Evolutionary conservation across 352 stramenopile genomes (phyloP).

Genomic region (Phytophthora tubulina): DNA sequence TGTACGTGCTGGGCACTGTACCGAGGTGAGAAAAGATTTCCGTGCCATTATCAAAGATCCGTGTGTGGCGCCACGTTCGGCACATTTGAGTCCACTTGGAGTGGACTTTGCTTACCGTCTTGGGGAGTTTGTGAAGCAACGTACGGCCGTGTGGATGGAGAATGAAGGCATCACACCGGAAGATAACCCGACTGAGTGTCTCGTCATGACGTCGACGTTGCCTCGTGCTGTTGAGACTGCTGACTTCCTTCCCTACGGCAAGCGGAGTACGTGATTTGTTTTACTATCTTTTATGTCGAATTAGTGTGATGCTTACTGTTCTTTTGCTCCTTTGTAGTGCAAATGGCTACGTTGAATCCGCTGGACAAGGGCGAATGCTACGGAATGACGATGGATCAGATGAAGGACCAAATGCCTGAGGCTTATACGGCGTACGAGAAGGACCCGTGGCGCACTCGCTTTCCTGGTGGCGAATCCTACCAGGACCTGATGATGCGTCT

Average conservation of each 20-base stretch:
- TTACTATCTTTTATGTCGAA: conserved; percentile 5
- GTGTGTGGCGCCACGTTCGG: conserved; percentile 76
- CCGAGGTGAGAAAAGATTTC: conserved; percentile 74
- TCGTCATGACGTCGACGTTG: conserved; percentile 84
- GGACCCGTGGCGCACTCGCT: conserved; percentile 84
- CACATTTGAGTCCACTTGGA: conserved; percentile 91
- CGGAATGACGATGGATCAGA: conserved; percentile 85
- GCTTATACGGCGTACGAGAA: conserved; percentile 72
- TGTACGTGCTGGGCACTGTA: conserved; percentile 91
- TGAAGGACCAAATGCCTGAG: conserved; percentile 77
- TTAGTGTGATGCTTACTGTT: conserved; percentile 16
- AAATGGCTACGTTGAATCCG: conserved; percentile 86
- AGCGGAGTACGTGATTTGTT: conserved; percentile 45
- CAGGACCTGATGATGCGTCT: conserved; percentile 94
- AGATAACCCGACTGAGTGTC: conserved; percentile 58
- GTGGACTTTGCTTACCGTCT: conserved; percentile 93
- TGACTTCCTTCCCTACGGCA: conserved; percentile 57
- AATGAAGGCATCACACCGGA: conserved; percentile 50
- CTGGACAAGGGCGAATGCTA: conserved; percentile 90
- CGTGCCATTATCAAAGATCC: conserved; percentile 73
- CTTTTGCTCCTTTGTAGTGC: conserved; percentile 44
- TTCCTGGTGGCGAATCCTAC: conserved; percentile 94
- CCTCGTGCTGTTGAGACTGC: conserved; percentile 84
- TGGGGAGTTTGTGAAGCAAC: conserved; percentile 92
- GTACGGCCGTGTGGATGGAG: conserved; percentile 62